Conservation (phyloP, 352 stramenopile genomes). For the Globisporangium acanthophoron region DNA sequence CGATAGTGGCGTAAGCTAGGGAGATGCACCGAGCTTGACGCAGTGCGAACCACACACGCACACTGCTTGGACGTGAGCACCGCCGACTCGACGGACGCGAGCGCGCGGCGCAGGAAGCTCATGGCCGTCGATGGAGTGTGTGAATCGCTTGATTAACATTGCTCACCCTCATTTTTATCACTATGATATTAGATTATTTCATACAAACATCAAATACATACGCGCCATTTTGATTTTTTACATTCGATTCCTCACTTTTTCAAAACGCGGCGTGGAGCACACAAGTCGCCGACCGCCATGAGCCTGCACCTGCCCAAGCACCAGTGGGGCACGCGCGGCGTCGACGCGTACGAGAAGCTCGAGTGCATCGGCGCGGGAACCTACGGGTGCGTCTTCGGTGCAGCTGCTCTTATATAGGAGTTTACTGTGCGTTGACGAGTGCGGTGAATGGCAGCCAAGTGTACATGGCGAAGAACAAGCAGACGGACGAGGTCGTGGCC, state of each 20-base stretch:
- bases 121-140: conserved; percentile 21
- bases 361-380: conserved; percentile 88
- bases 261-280: background rate
- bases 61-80: conserved; percentile 82
- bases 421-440: background rate
- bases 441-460: conserved; percentile 45
- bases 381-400: conserved; percentile 47
- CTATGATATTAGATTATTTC: background rate
- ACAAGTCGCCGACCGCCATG: conserved; percentile 24
- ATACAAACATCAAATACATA: background rate
- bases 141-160: background rate
- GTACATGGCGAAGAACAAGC: conserved; percentile 87
- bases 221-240: background rate
- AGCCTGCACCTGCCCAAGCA: conserved; percentile 84
- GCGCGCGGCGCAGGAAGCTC: conserved; percentile 63
- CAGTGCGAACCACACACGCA: conserved; percentile 16
- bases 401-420: background rate
- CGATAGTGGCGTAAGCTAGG: background rate
- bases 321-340: conserved; percentile 74
- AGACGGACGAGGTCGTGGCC: conserved; percentile 79
- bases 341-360: conserved; percentile 87
- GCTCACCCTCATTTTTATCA: conserved; percentile 1
- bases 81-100: conserved; percentile 70
- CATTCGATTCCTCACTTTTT: background rate
- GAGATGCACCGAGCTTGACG: no score